Evolutionary conservation across 371 early-diverging fungal species (phyloP), one percentile per base, ranked within the genome.

Genomic region (Thermomucor indicae-seudaticae): DNA sequence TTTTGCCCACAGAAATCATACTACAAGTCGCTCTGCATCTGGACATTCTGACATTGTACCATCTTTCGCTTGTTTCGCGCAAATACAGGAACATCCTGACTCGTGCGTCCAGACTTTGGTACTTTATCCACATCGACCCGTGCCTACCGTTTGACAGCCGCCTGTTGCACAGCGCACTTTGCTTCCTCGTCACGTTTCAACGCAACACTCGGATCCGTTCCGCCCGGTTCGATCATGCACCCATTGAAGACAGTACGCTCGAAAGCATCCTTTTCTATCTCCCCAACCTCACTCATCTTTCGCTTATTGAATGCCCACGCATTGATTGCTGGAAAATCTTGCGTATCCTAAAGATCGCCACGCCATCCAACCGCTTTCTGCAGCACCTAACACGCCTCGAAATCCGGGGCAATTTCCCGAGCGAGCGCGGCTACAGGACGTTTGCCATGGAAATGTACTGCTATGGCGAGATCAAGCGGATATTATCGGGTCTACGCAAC

Each of bases 381-480:
- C 47, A 46, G 7, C 40, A 53, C 14, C 53, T 53, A 19, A 16
- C 17, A n/a, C 30, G 19, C 16, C 24, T 53, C 17, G 19, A 45
- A 16, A 45, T 53, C 35, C 46, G 34, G 38, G 53, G 53, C 0
- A 27, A 25, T 2, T 53, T 53, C 22, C 53, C 53, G 23, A 53
- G 53, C 30, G 53, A 53, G 12, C 53, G 53, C 2, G 32, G 40
- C 12, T 6, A 39, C 22, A 45, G 30, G 29, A 46, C 53, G 4
- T 53, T 46, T 46, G 53, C 47, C 7, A 46, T 39, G 2, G 53
- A 53, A 16, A 45, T 53, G 46, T 53, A 46, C 27, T 32, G 39
- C 30, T 53, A 53, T 28, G 47, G 47, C 4, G 25, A 25, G 29
- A 53, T 53, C 17, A 46, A 47, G 23, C 32, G 41, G 27, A 17